phyloP scores from a whole-genome alignment of 192 early-diverging fungal species.

The Gigaspora rosea region DNA sequence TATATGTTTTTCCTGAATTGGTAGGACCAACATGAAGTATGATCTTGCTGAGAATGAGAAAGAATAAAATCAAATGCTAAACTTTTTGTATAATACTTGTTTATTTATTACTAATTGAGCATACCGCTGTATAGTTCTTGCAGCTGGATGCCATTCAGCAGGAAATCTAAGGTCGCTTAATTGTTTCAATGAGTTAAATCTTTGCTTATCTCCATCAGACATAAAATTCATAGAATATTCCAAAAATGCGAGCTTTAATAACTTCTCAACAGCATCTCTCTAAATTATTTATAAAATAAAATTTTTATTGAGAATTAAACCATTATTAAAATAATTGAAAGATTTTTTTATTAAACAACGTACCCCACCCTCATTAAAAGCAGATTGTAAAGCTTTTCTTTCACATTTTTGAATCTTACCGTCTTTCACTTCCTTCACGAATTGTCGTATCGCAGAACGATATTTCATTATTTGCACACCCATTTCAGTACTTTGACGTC shows the following conservation, averaged over 20 bases:
- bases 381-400: not conserved
- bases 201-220: slow-evolving; percentile 42
- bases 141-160: slow-evolving; percentile 79
- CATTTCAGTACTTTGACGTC: not conserved
- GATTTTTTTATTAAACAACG: slow-evolving; percentile 1
- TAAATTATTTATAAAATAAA: not conserved
- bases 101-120: no score
- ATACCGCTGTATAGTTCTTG: no score
- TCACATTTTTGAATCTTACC: not conserved
- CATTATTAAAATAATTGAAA: not conserved
- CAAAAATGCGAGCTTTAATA: no score
- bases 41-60: slow-evolving; percentile 59
- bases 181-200: slow-evolving; percentile 53
- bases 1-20: no score
- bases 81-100: slow-evolving; percentile 3
- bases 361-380: slow-evolving; percentile 27
- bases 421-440: not conserved
- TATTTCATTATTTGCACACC: not conserved
- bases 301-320: not conserved
- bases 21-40: slow-evolving; percentile 96
- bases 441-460: not conserved
- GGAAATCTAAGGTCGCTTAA: slow-evolving; percentile 79
- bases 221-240: slow-evolving; percentile 17
- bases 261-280: slow-evolving; percentile 9
- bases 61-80: not conserved